Percentiles rank a stretch among this genome's conserved stretches.
Conservation (phyloP, 1,284 basidiomycete species). For the Heliocybe sulcata region DNA sequence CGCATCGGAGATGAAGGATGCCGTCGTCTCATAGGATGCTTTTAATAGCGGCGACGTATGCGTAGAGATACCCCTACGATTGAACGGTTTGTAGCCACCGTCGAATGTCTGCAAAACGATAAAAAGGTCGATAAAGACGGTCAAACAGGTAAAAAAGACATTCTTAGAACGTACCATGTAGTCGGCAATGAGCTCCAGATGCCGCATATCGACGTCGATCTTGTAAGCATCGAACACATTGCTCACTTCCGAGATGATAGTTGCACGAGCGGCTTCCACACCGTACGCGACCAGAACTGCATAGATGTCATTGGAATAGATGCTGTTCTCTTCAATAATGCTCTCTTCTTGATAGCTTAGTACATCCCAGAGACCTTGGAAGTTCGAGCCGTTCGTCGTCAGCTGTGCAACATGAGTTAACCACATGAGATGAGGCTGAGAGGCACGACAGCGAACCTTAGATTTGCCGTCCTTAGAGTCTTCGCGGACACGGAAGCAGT, state of each 20-base stretch:
- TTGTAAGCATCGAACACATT: conserved; percentile 96
- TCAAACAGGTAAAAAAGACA: conserved; percentile 5
- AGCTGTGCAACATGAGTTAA: conserved; percentile 34
- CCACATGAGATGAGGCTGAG: not conserved
- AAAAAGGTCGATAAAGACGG: no score
- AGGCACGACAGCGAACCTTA: conserved; percentile 34
- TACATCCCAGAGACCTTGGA: conserved; percentile 88
- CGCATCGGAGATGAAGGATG: conserved; percentile 92
- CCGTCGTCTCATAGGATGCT: conserved; percentile 96
- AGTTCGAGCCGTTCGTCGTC: conserved; percentile 88
- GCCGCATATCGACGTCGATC: conserved; percentile 92
- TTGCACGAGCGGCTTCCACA: conserved; percentile 93
- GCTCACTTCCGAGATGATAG: conserved; percentile 88
- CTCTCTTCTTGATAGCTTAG: conserved; percentile 53
- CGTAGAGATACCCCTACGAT: conserved; percentile 88
- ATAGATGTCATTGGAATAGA: conserved; percentile 96
- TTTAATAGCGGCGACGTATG: conserved; percentile 93
- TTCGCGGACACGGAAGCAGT: conserved; percentile 71
- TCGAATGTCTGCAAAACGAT: conserved; percentile 74
- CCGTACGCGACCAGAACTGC: conserved; percentile 91
- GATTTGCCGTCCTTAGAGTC: conserved; percentile 44
- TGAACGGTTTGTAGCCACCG: conserved; percentile 97
- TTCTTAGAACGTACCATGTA: conserved; percentile 75
- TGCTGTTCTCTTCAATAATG: conserved; percentile 77
- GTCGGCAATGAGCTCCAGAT: conserved; percentile 96